A percentile compares a stretch with the other conserved stretches of the same genome.
phyloP scores from a whole-genome alignment of 2,329 filamentous ascomycete genomes.

The Ophiocordyceps unilateralis region DNA sequence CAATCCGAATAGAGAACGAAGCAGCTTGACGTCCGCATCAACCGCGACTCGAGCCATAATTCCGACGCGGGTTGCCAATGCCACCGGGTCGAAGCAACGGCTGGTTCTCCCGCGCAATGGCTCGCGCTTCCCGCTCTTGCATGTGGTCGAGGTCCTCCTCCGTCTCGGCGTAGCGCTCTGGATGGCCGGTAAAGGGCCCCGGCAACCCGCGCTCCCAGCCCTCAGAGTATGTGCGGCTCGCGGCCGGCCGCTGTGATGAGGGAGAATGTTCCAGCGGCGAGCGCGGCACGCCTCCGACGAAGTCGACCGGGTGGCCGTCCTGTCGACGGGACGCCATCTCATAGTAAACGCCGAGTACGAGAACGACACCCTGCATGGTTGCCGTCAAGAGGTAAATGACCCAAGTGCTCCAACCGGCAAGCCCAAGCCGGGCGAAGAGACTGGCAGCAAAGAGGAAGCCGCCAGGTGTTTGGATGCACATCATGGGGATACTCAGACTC shows the following conservation, averaged over 20 bases:
- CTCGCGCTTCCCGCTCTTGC: conserved; percentile 31
- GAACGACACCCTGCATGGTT: conserved; percentile 61
- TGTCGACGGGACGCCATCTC: conserved; percentile 31
- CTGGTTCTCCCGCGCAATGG: conserved; percentile 31
- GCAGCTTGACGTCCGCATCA: conserved; percentile 1
- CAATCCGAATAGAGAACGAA: neutral
- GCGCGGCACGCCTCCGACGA: conserved; percentile 8
- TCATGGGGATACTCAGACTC: conserved; percentile 90
- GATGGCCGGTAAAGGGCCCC: conserved; percentile 32
- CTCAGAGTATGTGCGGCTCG: conserved; percentile 28
- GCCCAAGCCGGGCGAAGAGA: conserved; percentile 61
- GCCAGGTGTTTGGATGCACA: conserved; percentile 93
- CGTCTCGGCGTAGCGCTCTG: conserved; percentile 32
- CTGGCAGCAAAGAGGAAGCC: conserved; percentile 81
- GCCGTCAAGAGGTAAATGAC: conserved; percentile 80
- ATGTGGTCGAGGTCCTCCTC: conserved; percentile 33
- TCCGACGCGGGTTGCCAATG: conserved; percentile 26
- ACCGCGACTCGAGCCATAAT: conserved; percentile 17
- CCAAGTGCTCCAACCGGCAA: conserved; percentile 88
- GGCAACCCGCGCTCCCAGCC: conserved; percentile 33
- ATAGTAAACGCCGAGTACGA: conserved; percentile 69
- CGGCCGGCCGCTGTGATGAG: conserved; percentile 16
- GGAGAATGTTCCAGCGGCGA: conserved; percentile 11
- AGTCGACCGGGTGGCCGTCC: conserved; percentile 7
- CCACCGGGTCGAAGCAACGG: conserved; percentile 32